Conservation (phyloP, 108 stramenopile species). For the Skeletonema menzelii region DNA sequence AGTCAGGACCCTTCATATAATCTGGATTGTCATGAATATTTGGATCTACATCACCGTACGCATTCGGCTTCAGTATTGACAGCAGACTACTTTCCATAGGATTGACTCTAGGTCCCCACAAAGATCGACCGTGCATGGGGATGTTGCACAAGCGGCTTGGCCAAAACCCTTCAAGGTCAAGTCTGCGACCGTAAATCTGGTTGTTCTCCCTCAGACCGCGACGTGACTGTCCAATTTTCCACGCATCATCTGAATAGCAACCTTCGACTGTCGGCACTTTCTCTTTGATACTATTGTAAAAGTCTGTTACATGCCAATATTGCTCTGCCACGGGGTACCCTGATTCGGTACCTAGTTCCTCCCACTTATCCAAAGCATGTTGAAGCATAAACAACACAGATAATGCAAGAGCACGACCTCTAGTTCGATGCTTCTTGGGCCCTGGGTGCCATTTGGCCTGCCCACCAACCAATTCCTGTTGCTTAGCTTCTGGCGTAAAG, state of each 20-base stretch:
- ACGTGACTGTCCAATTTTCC: conserved; percentile 16
- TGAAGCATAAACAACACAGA: conserved; percentile 44
- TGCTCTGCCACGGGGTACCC: conserved; percentile 44
- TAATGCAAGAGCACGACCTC: conserved; percentile 44
- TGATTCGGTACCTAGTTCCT: conserved; percentile 13
- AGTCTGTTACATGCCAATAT: conserved; percentile 51
- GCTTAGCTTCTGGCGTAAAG: conserved; percentile 21
- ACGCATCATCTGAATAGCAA: neutral
- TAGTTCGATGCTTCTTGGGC: conserved; percentile 31
- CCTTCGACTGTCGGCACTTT: conserved; percentile 25
- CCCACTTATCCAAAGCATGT: conserved; percentile 49
- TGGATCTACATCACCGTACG: conserved; percentile 32
- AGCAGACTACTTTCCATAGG: conserved; percentile 30
- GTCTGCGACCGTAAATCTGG: conserved; percentile 4
- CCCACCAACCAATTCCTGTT: conserved; percentile 29
- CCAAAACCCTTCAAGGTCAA: conserved; percentile 22
- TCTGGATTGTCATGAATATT: conserved; percentile 1
- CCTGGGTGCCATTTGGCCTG: conserved; percentile 42
- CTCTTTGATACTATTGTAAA: conserved; percentile 41
- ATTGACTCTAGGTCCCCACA: conserved; percentile 32
- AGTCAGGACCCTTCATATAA: conserved; percentile 15
- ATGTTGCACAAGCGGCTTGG: conserved; percentile 33
- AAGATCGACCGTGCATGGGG: conserved; percentile 35
- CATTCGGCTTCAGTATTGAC: conserved; percentile 30
- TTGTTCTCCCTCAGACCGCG: conserved; percentile 9